phyloP scores from a whole-genome alignment of 768 basidiomycete species.

The Brasilioporus rufonigricans region DNA sequence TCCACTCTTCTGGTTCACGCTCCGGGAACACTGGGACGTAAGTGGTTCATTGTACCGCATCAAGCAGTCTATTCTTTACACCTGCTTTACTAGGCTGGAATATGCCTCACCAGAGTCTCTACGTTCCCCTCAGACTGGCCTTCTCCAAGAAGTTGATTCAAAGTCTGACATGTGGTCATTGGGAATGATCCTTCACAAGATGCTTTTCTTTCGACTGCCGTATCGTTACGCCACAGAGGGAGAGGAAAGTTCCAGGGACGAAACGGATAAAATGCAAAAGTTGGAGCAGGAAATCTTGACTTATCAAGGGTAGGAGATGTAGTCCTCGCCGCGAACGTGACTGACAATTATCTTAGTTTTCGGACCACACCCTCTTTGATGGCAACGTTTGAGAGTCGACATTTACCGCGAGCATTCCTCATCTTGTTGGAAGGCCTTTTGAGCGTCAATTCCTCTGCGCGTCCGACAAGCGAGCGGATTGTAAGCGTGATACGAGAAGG shows the following conservation, averaged over 20 bases:
- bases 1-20: constrained; percentile 61
- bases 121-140: constrained; percentile 60
- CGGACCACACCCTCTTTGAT: constrained; percentile 49
- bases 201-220: constrained; percentile 88
- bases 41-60: constrained; percentile 29
- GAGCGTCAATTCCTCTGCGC: constrained; percentile 52
- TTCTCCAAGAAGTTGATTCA: constrained; percentile 70
- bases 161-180: constrained; percentile 97
- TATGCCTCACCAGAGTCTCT: constrained; percentile 89
- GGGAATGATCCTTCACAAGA: constrained; percentile 93
- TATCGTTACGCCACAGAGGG: constrained; percentile 71
- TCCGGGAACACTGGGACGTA: constrained; percentile 96
- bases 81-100: constrained; percentile 55
- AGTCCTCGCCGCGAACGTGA: background rate
- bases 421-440: constrained; percentile 72
- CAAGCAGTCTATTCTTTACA: background rate
- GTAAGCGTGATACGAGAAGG: constrained; percentile 66
- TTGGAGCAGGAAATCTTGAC: constrained; percentile 70
- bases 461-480: constrained; percentile 75
- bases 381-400: constrained; percentile 63
- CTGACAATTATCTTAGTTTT: constrained; percentile 40
- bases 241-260: constrained; percentile 48
- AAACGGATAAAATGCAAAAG: constrained; percentile 60
- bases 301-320: constrained; percentile 67
- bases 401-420: constrained; percentile 68